Conservation (phyloP, 768 basidiomycete genomes). For the Multifurca ochricompacta region DNA sequence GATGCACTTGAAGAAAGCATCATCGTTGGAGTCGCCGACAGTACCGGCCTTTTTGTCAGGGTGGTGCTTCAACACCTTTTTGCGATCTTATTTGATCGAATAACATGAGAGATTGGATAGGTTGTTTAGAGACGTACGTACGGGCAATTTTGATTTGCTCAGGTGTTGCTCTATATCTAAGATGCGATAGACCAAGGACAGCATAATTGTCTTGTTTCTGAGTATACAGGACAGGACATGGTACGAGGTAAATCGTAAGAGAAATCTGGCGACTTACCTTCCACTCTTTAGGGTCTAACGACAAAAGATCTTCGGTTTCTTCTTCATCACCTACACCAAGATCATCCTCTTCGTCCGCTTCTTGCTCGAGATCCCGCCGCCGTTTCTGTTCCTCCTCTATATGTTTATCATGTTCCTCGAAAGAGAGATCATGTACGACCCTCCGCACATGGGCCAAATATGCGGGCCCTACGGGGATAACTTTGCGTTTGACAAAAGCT, state of each 20-base stretch:
- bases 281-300: slow-evolving; percentile 96
- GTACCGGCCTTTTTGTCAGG: slow-evolving; percentile 86
- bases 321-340: slow-evolving; percentile 89
- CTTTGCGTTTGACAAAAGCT: slow-evolving; percentile 38
- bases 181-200: slow-evolving; percentile 87
- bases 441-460: slow-evolving; percentile 80
- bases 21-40: slow-evolving; percentile 82
- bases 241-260: not conserved
- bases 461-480: slow-evolving; percentile 84
- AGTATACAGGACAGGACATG: not conserved
- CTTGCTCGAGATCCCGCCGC: slow-evolving; percentile 40
- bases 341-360: slow-evolving; percentile 62
- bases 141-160: slow-evolving; percentile 97
- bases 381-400: slow-evolving; percentile 46
- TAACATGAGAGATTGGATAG: slow-evolving; percentile 2
- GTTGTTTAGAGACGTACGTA: slow-evolving; percentile 48
- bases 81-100: slow-evolving; percentile 56
- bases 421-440: slow-evolving; percentile 64
- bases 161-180: slow-evolving; percentile 77
- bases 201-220: slow-evolving; percentile 99
- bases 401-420: slow-evolving; percentile 74
- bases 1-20: slow-evolving; percentile 99
- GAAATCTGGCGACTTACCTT: slow-evolving; percentile 49
- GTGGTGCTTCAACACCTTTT: slow-evolving; percentile 96
- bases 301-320: slow-evolving; percentile 61